Percentiles rank a stretch among this genome's conserved stretches.
phyloP scores from a whole-genome alignment of 2,329 filamentous ascomycete species.

The Endothia cerciana region DNA sequence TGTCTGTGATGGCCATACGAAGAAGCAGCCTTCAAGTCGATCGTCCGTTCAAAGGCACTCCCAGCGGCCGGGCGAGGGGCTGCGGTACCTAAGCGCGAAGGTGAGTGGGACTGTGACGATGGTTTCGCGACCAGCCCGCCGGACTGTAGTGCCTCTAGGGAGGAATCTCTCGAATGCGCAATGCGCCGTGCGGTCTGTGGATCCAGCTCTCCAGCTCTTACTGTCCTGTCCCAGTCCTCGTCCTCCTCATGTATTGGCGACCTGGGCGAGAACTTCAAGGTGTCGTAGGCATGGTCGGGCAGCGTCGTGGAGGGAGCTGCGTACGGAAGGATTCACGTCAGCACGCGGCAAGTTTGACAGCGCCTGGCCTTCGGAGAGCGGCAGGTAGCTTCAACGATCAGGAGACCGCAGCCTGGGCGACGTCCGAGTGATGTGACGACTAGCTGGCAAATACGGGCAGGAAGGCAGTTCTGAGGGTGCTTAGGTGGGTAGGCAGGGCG shows the following conservation, averaged over 20 bases:
- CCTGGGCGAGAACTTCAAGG: constrained; percentile 55
- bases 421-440: not conserved
- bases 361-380: not conserved
- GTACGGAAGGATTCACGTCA: constrained; percentile 29
- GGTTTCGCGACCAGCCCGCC: constrained; percentile 38
- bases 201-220: constrained; percentile 52
- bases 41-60: constrained; percentile 53
- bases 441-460: not conserved
- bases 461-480: not conserved
- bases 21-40: constrained; percentile 57
- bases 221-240: constrained; percentile 56
- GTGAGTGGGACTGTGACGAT: constrained; percentile 36
- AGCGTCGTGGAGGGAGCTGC: constrained; percentile 63
- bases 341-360: constrained; percentile 11
- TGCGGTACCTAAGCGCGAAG: constrained; percentile 45
- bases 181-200: constrained; percentile 43
- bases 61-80: constrained; percentile 47
- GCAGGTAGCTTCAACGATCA: not conserved
- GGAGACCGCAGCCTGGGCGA: not conserved
- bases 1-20: constrained; percentile 88
- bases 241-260: constrained; percentile 58
- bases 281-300: constrained; percentile 58
- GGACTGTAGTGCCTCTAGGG: constrained; percentile 56
- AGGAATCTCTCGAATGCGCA: constrained; percentile 62
- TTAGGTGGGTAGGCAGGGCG: not conserved